A percentile compares a stretch with the other conserved stretches of the same genome.
Evolutionary conservation across 352 stramenopile species (phyloP).

Genomic region (Phytopythium chamaehyphon): DNA sequence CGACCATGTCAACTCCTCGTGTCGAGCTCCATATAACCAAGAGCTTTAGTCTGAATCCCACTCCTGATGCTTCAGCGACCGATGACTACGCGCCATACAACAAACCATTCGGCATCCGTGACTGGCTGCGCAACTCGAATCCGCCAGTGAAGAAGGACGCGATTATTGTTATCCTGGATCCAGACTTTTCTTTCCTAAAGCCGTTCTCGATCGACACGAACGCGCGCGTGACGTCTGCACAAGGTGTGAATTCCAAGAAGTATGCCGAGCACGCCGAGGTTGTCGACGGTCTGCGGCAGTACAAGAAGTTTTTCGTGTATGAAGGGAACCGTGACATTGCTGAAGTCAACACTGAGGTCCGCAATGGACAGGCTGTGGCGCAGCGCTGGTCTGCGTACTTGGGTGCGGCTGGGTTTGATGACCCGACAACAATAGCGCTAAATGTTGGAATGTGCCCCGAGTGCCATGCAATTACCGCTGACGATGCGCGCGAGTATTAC

Average conservation of each 20-base stretch:
- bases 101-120: constrained; percentile 64
- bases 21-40: constrained; percentile 57
- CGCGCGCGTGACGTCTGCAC: constrained; percentile 46
- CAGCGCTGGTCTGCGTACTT: constrained; percentile 49
- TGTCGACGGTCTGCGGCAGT: constrained; percentile 67
- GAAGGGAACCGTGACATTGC: constrained; percentile 30
- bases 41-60: constrained; percentile 39
- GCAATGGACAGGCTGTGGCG: constrained; percentile 39
- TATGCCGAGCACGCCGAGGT: constrained; percentile 56
- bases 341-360: constrained; percentile 38
- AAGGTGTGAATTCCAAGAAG: constrained; percentile 54
- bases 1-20: constrained; percentile 20
- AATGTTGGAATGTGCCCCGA: constrained; percentile 47
- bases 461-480: constrained; percentile 34
- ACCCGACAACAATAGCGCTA: constrained; percentile 4
- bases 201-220: constrained; percentile 56
- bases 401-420: constrained; percentile 29
- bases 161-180: constrained; percentile 59
- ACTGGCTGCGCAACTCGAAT: constrained; percentile 69
- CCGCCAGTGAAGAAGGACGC: constrained; percentile 44
- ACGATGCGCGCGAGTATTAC: constrained; percentile 48
- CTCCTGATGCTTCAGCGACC: constrained; percentile 1
- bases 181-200: constrained; percentile 73
- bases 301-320: constrained; percentile 84
- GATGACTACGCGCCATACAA: constrained; percentile 61